Evolutionary conservation across 208 protist species (phyloP).

Genomic region (Acanthamoeba lenticulata): DNA sequence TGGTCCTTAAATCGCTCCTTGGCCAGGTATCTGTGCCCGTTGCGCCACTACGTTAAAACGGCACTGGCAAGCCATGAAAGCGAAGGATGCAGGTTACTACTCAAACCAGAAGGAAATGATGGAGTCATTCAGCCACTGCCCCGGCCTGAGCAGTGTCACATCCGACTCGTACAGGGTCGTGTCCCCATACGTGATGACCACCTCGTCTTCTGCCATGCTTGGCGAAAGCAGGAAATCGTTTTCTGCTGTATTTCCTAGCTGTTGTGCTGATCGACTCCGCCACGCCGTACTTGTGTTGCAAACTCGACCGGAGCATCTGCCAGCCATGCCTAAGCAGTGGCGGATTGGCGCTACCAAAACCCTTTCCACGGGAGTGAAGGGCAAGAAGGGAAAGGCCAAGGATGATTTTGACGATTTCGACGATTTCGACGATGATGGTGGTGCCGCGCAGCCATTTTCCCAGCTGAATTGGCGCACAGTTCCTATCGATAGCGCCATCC

Average conservation of each 20-base stretch:
- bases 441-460: not conserved
- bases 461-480: not conserved
- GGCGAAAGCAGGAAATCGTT: not conserved
- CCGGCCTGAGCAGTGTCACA: not conserved
- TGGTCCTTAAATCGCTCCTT: not conserved
- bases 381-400: not conserved
- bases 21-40: not conserved
- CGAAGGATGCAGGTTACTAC: not conserved
- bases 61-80: not conserved
- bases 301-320: too few relatives aligned
- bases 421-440: not conserved
- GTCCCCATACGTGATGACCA: slow-evolving; percentile 4
- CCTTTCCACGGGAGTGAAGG: too few relatives aligned
- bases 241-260: too few relatives aligned
- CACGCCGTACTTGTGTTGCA: too few relatives aligned
- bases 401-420: not conserved
- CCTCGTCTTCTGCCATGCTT: not conserved
- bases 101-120: slow-evolving; percentile 40
- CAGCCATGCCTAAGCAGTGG: too few relatives aligned
- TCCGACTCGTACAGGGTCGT: slow-evolving; percentile 15
- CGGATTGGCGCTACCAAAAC: too few relatives aligned
- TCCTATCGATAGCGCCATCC: not conserved
- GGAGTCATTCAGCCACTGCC: slow-evolving; percentile 18
- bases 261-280: too few relatives aligned
- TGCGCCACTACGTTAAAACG: not conserved